A percentile compares a stretch with the other conserved stretches of the same genome.
Conservation (phyloP, 1,284 basidiomycete genomes). For the Trametes polyzona region DNA sequence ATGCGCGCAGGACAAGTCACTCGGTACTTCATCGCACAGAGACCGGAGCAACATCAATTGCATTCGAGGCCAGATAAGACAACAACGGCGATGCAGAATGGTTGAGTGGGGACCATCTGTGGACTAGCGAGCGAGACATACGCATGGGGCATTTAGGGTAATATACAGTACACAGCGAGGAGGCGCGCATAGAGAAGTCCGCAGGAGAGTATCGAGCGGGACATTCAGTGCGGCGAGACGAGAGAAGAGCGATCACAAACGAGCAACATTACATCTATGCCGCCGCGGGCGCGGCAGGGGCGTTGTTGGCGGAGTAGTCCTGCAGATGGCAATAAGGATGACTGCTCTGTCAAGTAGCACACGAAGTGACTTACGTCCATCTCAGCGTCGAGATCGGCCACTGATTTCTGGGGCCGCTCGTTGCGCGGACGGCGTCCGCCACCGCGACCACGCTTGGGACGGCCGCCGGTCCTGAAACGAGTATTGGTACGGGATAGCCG, state of each 20-base stretch:
- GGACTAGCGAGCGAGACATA: constrained; percentile 13
- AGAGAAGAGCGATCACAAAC: neutral
- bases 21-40: too few species aligned
- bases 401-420: constrained; percentile 69
- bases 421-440: constrained; percentile 65
- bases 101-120: constrained; percentile 13
- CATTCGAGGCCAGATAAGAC: constrained; percentile 17
- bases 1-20: too few species aligned
- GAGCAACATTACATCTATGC: constrained; percentile 5
- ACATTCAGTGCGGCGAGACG: neutral
- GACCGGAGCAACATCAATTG: constrained; percentile 8
- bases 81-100: constrained; percentile 16
- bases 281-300: constrained; percentile 39
- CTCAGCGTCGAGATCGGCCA: constrained; percentile 79
- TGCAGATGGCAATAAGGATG: too few species aligned
- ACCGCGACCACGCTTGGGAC: constrained; percentile 51
- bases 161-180: constrained; percentile 20
- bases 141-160: constrained; percentile 24
- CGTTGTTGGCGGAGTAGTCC: neutral
- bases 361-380: constrained; percentile 68
- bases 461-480: constrained; percentile 40
- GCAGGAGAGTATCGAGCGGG: neutral
- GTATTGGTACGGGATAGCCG: constrained; percentile 16
- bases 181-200: constrained; percentile 9
- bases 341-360: constrained; percentile 15